Evolutionary conservation across 495 filamentous ascomycete genomes (phyloP), one percentile per base, ranked within the genome.

Genomic region (Daldinia childiae): DNA sequence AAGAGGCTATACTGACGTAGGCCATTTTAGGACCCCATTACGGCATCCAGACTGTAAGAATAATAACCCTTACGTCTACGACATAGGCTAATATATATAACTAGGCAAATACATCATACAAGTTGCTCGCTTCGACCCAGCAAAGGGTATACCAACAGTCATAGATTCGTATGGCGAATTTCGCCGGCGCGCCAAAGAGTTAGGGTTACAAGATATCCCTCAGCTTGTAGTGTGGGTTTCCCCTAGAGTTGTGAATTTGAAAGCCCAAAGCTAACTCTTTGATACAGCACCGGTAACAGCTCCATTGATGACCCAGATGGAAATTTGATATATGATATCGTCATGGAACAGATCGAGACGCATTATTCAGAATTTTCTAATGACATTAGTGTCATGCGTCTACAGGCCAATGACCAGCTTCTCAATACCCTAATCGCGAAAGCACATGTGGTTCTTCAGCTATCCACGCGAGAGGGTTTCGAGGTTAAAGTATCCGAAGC

Each of bases 401-500:
- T 97, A 1, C 86, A 89, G 2, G 91, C 92, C 5, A 90, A 88
- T 11, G 93, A 97, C 72, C 93, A 95, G 77, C 80, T 93, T 14
- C 88, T 97, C 73, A 94, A 95, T 74, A 89, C 90, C 0, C 78
- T 97, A n/a, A 82, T 97, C 41, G 89, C 90, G 39, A 89, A 89
- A 52, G 89, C 91, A 2, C 87, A 89, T 62, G 85, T 94, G 21
- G 90, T 88, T 0, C 83, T 95, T 39, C 93, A 97, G 78, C 86
- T 97, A 17, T 94, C 91, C 7, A 93, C 89, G 1, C 88, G 91
- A 19, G 93, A 97, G 77, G 93, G 93, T 3, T 97, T 97, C 73
- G 93, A 97, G 77, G 90, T 95, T 62, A 97, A 96, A 80, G 93
- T 97, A 15, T 93, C 91, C 0, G 93, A 97, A 78, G 93, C 92